A percentile compares a stretch with the other conserved stretches of the same genome.
Evolutionary conservation across 1,139 yeast genomes (phyloP).

Genomic region (Candida sp.): DNA sequence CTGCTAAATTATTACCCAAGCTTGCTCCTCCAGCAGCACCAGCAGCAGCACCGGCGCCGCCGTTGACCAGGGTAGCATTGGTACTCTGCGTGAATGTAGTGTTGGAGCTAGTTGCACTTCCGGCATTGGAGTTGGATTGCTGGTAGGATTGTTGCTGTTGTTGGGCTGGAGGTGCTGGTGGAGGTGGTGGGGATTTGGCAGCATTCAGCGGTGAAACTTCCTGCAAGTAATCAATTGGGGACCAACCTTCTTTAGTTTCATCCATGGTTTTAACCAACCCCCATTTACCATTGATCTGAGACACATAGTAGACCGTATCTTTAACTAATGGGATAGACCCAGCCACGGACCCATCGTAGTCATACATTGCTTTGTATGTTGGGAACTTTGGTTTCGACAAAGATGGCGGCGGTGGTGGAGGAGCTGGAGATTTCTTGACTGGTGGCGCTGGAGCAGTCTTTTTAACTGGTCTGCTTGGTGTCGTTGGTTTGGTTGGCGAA

Average conservation of each 20-base stretch:
- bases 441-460: slow-evolving; percentile 46
- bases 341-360: slow-evolving; percentile 86
- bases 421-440: slow-evolving; percentile 52
- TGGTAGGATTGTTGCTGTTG: slow-evolving; percentile 16
- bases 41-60: not conserved
- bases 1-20: slow-evolving; percentile 73
- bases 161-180: slow-evolving; percentile 32
- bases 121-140: slow-evolving; percentile 12
- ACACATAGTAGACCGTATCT: slow-evolving; percentile 73
- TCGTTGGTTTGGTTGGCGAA: slow-evolving; percentile 15
- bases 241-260: slow-evolving; percentile 92
- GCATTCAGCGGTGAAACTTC: slow-evolving; percentile 51
- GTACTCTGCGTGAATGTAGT: slow-evolving; percentile 16
- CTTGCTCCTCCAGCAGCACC: slow-evolving; percentile 17
- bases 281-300: slow-evolving; percentile 85
- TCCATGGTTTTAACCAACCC: slow-evolving; percentile 82
- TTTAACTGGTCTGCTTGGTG: slow-evolving; percentile 29
- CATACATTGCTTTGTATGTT: slow-evolving; percentile 85
- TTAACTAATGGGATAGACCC: slow-evolving; percentile 78
- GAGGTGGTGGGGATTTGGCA: slow-evolving; percentile 30
- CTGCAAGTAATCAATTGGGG: slow-evolving; percentile 89
- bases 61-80: slow-evolving; percentile 14
- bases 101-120: slow-evolving; percentile 16
- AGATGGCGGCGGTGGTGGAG: slow-evolving; percentile 62
- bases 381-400: slow-evolving; percentile 75